A percentile compares a stretch with the other conserved stretches of the same genome.
Conservation (phyloP, 371 early-diverging fungal genomes). For the Lichtheimia hyalospora region DNA sequence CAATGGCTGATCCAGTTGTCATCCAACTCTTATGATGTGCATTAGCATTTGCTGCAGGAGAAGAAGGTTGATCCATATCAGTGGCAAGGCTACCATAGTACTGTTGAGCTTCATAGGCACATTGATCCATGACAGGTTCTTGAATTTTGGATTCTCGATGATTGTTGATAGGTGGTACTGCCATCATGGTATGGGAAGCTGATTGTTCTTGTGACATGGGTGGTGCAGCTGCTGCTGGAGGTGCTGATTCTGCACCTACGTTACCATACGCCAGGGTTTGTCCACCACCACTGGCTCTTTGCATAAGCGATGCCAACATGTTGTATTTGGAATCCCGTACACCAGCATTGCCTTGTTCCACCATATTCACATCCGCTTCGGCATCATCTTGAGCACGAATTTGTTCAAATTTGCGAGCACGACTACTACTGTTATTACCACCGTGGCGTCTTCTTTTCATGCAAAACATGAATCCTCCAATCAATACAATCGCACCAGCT, state of each 20-base stretch:
- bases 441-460: slow-evolving; percentile 16
- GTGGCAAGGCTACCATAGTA: slow-evolving; percentile 8
- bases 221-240: too few species aligned
- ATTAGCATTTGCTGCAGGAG: neutral
- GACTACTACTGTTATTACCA: slow-evolving; percentile 5
- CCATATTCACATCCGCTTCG: neutral
- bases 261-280: too few species aligned
- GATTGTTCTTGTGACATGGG: neutral
- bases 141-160: slow-evolving; percentile 10
- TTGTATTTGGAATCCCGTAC: slow-evolving; percentile 11
- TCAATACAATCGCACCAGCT: slow-evolving; percentile 18
- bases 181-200: too few species aligned
- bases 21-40: slow-evolving; percentile 2
- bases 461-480: slow-evolving; percentile 11
- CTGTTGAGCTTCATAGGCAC: slow-evolving; percentile 6
- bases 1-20: slow-evolving; percentile 9
- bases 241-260: too few species aligned
- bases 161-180: neutral
- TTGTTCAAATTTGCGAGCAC: slow-evolving; percentile 18
- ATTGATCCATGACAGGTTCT: neutral
- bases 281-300: neutral
- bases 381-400: slow-evolving; percentile 11
- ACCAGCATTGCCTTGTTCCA: neutral
- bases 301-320: slow-evolving; percentile 3
- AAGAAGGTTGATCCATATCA: neutral